Conservation (phyloP, 805 yeast species). For the Pichia phayaonensis region DNA sequence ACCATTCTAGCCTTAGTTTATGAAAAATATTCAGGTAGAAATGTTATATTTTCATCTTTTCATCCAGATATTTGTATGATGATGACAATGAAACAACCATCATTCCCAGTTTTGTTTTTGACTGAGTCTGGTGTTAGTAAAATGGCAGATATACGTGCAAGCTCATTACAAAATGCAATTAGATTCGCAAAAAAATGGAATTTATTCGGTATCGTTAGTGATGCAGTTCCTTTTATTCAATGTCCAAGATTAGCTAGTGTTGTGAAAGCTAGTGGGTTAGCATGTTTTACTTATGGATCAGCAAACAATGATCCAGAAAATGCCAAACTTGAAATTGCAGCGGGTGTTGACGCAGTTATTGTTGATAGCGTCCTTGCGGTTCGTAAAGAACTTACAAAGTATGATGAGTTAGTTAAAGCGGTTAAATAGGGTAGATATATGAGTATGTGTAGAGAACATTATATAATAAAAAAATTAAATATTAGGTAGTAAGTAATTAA, state of each 20-base stretch:
- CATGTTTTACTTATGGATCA: conserved; percentile 87
- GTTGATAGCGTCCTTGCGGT: conserved; percentile 92
- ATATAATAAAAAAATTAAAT: background rate
- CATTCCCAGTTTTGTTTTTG: conserved; percentile 81
- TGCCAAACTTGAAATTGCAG: conserved; percentile 78
- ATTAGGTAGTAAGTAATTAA: background rate
- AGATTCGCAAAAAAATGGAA: conserved; percentile 90
- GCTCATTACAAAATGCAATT: conserved; percentile 83
- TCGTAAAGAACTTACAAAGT: conserved; percentile 60
- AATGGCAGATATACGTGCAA: conserved; percentile 90
- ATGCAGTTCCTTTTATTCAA: conserved; percentile 76
- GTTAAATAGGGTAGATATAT: background rate
- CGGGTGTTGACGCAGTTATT: conserved; percentile 98
- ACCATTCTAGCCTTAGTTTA: conserved; percentile 74
- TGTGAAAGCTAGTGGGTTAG: conserved; percentile 86
- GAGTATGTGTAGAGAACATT: background rate
- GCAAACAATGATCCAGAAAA: conserved; percentile 78
- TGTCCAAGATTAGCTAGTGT: conserved; percentile 87
- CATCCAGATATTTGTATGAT: conserved; percentile 89
- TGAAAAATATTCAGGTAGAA: conserved; percentile 72
- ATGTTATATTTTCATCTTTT: conserved; percentile 84
- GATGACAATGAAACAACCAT: conserved; percentile 85
- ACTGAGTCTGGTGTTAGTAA: conserved; percentile 78
- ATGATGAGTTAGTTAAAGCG: conserved; percentile 11
- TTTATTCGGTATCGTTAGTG: conserved; percentile 83